Evolutionary conservation across 169 alveolate species (phyloP), one percentile per base, ranked within the genome.

Genomic region (Plasmodium coatneyi): DNA sequence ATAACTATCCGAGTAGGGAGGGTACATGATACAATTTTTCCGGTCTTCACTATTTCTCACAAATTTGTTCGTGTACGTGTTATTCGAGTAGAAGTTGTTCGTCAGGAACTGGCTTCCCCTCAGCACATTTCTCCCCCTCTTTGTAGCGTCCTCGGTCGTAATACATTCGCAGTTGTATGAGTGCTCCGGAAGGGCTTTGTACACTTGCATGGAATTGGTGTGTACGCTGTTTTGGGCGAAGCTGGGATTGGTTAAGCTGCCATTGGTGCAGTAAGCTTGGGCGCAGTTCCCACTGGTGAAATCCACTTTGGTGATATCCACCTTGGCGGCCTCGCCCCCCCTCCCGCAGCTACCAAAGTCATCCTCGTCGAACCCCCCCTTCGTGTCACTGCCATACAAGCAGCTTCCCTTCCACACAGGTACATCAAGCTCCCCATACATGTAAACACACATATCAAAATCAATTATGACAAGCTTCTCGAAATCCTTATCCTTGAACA

Each of bases 401-500:
- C 30, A 70, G n/a, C 25, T 39, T 19, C 2, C 54, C 54, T 22
- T 14, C 60, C 82, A 52, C 1, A 14, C n/a, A 74, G 60, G 19
- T 16, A 25, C 71, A 5, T 72, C 79, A 79, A 60, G n/a, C 14
- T 87, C 74, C 43, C 54, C 60, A 79, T 80, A 41, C 70, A 87
- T 87, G 72, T 87, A 87, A 9, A 87, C 46, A 66, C 93, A 56
- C 93, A 87, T 87, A 36, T 87, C 93, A 87, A 87, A 87, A 87
- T 87, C 93, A 28, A 87, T 80, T 14, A 87, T 87, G 4, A 79
- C 93, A 25, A 87, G 32, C 12, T 79, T 78, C 52, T 87, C 93
- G n/a, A 39, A 54, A 30, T 56, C 71, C 39, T 87, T 76, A 49
- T 87, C 93, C 74, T 87, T 87, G 79, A 87, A 87, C 93, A 87